Evolutionary conservation across 805 yeast genomes (phyloP), one percentile per base, ranked within the genome.

Genomic region (Priceomyces carsonii): DNA sequence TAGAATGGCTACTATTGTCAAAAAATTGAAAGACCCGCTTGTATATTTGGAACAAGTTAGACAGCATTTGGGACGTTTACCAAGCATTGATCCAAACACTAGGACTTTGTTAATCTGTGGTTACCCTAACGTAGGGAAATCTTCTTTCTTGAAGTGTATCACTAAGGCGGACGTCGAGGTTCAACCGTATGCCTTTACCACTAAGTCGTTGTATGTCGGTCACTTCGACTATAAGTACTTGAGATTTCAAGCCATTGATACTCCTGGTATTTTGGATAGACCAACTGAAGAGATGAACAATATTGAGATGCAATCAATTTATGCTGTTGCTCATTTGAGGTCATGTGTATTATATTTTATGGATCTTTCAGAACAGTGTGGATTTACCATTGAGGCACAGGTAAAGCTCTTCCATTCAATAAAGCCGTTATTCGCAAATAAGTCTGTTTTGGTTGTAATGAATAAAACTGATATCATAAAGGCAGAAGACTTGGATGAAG

Each of bases 251-350:
- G 99, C 98, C 38, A 93, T 93, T 58, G 99, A 93, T 67, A 93
- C 99, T 24, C 99, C 99, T 21, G 99, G 99, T 73, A 90, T 93
- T 55, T 74, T 93, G 61, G 99, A 93, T 67, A 82, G 98, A 64
- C 99, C 99, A 42, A 89, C 97, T 29, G 99, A 93, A 66, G 99
- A 93, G 62, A 93, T 93, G 99, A 93, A 93, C 74, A 93, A 93
- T 68, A 93, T 93, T 64, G 99, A 93, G 73, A 93, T 93, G 99
- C 99, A 93, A 72, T 85, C 95, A 33, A 93, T 93, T 57, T 93
- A 93, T 57, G 99, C 99, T 43, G 89, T 93, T 73, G 99, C 99
- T 21, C 99, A 93, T 67, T 79, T 93, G 64, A 80, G 98, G 61
- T 90, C 98, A 18, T 87, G 97, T 63, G 96, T 93, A 29, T 68